Conservation (phyloP, 306 rosid species). For the Rosa persica region DNA sequence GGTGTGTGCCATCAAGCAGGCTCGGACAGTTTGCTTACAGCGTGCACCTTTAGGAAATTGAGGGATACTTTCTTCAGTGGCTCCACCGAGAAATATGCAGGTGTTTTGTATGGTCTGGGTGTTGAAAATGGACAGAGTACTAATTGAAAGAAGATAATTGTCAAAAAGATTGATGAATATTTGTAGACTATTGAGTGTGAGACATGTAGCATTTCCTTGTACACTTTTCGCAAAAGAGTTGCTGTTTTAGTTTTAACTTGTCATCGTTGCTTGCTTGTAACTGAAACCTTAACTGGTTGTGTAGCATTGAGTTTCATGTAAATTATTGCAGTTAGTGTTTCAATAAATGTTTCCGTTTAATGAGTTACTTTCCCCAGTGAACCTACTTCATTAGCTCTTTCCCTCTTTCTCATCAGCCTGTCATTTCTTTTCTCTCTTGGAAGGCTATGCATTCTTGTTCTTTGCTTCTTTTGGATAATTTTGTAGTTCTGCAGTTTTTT, state of each 20-base stretch:
- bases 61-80: constrained; percentile 62
- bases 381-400: background rate
- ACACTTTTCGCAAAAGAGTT: constrained; percentile 47
- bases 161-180: constrained; percentile 37
- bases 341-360: constrained; percentile 37
- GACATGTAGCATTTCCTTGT: constrained; percentile 48
- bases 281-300: constrained; percentile 52
- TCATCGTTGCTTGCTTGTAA: constrained; percentile 43
- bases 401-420: too few relatives aligned
- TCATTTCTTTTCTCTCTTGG: background rate
- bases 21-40: constrained; percentile 64
- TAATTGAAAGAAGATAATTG: constrained; percentile 44
- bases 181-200: constrained; percentile 53
- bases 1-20: constrained; percentile 81
- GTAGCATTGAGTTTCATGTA: constrained; percentile 62
- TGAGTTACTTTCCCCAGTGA: background rate
- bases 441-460: background rate
- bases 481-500: background rate
- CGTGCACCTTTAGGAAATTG: constrained; percentile 55
- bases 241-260: constrained; percentile 44
- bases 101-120: constrained; percentile 67
- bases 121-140: constrained; percentile 58
- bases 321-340: constrained; percentile 55
- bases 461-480: background rate
- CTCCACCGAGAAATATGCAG: constrained; percentile 55